A percentile compares a stretch with the other conserved stretches of the same genome.
These are phyloP conservation scores for Coemansia interrupta DNA, from an alignment of 192 early-diverging fungal genomes.

Conservation along the genomic window DNA sequence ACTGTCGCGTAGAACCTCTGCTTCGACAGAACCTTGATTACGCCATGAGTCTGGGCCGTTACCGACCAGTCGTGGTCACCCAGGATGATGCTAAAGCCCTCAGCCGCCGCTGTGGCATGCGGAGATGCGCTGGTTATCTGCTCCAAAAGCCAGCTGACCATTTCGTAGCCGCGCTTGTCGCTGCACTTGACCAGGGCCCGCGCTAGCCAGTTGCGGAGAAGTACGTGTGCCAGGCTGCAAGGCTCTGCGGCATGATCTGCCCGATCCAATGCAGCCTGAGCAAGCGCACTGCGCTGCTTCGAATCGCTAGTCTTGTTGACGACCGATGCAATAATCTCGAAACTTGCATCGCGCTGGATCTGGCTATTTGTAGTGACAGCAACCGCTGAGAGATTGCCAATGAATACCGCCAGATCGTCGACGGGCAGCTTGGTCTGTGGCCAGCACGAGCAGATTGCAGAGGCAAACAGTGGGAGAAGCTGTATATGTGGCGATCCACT, in stretches of 20 bases:
- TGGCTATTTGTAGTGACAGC: conserved; percentile 44
- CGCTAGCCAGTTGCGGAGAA: conserved; percentile 41
- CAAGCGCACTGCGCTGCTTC: conserved; percentile 31
- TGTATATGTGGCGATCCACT: background rate
- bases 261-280: conserved; percentile 15
- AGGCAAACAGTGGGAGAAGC: conserved; percentile 36
- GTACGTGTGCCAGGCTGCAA: conserved; percentile 2
- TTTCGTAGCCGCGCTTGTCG: conserved; percentile 40
- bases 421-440: conserved; percentile 55
- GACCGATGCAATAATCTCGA: conserved; percentile 59
- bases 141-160: conserved; percentile 31
- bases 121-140: conserved; percentile 19
- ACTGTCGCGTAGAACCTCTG: conserved; percentile 81
- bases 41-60: conserved; percentile 56
- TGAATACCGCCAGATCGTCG: conserved; percentile 44
- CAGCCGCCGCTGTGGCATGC: conserved; percentile 48
- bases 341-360: conserved; percentile 52
- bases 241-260: background rate
- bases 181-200: conserved; percentile 41
- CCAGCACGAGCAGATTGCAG: conserved; percentile 37
- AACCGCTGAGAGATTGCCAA: conserved; percentile 38
- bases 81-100: conserved; percentile 71
- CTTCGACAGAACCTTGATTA: conserved; percentile 68
- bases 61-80: conserved; percentile 68
- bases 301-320: conserved; percentile 63